Conservation (phyloP, 257 asterid genomes). For the Jacaranda copaia region DNA sequence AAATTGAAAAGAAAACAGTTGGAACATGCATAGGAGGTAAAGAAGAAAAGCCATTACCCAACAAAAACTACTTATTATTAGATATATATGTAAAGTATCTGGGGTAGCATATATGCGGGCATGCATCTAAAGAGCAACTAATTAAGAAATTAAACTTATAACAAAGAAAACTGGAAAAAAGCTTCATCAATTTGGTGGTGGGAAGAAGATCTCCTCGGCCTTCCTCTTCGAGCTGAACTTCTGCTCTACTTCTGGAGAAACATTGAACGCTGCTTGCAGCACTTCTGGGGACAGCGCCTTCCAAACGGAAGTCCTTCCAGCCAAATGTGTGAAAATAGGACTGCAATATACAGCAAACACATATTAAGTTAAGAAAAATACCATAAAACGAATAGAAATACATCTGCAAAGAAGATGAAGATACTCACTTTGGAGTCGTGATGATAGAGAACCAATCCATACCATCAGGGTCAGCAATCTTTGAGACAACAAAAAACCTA, state of each 20-base stretch:
- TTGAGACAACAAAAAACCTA: conserved; percentile 85
- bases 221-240: conserved; percentile 73
- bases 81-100: no score
- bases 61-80: neutral
- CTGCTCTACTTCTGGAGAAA: conserved; percentile 63
- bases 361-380: neutral
- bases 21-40: neutral
- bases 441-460: conserved; percentile 95
- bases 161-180: neutral
- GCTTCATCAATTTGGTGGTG: conserved; percentile 60
- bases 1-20: neutral
- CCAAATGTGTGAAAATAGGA: conserved; percentile 65
- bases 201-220: conserved; percentile 84
- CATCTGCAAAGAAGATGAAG: no score
- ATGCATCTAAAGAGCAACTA: neutral
- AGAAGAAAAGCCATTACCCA: neutral
- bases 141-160: neutral
- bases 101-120: neutral
- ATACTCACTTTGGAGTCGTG: conserved; percentile 85
- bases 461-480: conserved; percentile 81
- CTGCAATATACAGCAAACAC: conserved; percentile 47
- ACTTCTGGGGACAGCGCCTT: conserved; percentile 71
- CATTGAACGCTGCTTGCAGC: conserved; percentile 65
- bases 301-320: conserved; percentile 70
- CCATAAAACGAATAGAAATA: neutral